Evolutionary conservation across 2,329 filamentous ascomycete genomes (phyloP).

Genomic region (Rutstroemia sp.): DNA sequence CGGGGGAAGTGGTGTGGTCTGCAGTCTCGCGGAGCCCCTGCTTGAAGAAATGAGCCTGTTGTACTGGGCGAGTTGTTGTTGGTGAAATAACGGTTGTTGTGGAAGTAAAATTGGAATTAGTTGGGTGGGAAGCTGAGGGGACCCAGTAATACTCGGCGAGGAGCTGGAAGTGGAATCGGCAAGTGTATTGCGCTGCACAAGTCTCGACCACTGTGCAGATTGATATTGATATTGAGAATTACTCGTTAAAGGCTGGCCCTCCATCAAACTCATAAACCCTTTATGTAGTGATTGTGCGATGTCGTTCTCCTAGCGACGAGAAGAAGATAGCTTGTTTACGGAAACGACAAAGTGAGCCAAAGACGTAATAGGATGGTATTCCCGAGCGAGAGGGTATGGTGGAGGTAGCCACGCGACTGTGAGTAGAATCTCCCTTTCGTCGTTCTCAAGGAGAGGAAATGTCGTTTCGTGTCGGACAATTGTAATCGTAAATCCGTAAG

Average conservation of each 20-base stretch:
- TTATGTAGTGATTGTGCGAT: conserved; percentile 10
- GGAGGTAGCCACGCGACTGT: conserved; percentile 9
- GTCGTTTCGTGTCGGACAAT: conserved; percentile 1
- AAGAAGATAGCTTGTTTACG: background rate
- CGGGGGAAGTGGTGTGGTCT: conserved; percentile 47
- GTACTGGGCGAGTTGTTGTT: conserved; percentile 57
- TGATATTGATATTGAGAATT: conserved; percentile 32
- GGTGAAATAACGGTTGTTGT: conserved; percentile 51
- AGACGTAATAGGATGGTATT: background rate
- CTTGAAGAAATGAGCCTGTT: conserved; percentile 55
- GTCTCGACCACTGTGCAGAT: conserved; percentile 30
- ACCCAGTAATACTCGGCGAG: conserved; percentile 22
- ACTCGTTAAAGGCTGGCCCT: conserved; percentile 26
- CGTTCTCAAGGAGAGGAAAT: background rate
- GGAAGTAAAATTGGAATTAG: conserved; percentile 50
- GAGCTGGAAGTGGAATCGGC: conserved; percentile 18
- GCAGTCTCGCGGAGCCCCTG: conserved; percentile 39
- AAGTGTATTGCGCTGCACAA: conserved; percentile 30
- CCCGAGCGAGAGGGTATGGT: background rate
- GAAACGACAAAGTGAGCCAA: background rate
- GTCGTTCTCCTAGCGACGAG: background rate
- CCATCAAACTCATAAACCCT: conserved; percentile 28
- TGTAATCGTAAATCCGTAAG: conserved; percentile 1
- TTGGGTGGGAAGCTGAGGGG: conserved; percentile 35
- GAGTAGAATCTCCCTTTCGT: background rate